Conservation (phyloP, 2,329 filamentous ascomycete genomes). For the Hortaea werneckii region DNA sequence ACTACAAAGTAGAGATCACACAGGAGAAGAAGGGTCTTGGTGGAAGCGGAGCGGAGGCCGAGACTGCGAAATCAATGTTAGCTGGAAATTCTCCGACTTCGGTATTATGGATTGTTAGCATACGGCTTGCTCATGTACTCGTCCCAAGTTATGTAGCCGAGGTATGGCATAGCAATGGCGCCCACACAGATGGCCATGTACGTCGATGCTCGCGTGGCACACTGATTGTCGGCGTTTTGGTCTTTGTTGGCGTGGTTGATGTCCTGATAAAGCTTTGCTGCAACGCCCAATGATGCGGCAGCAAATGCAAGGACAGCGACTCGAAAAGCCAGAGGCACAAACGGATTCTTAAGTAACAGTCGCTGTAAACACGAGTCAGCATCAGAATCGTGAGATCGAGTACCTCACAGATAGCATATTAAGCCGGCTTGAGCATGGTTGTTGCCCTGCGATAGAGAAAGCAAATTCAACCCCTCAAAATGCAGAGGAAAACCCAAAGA, state of each 20-base stretch:
- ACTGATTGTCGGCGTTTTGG: conserved; percentile 22
- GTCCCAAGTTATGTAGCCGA: conserved; percentile 88
- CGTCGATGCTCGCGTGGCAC: conserved; percentile 50
- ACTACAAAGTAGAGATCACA: conserved; percentile 95
- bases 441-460: no score
- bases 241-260: conserved; percentile 29
- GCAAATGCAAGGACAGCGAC: conserved; percentile 76
- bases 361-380: conserved; percentile 20
- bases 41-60: conserved; percentile 69
- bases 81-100: not conserved
- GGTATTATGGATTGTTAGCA: conserved; percentile 2
- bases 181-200: conserved; percentile 86
- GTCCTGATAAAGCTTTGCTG: conserved; percentile 58
- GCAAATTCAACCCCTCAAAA: no score
- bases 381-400: no score
- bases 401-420: no score
- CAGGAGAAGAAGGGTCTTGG: conserved; percentile 82
- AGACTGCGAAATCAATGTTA: conserved; percentile 34
- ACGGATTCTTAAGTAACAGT: conserved; percentile 65
- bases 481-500: no score
- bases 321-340: conserved; percentile 77
- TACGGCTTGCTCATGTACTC: conserved; percentile 86
- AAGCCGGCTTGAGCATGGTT: not conserved
- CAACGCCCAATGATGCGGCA: conserved; percentile 67
- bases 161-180: conserved; percentile 77